Evolutionary conservation across 192 early-diverging fungal genomes (phyloP).

Genomic region (Backusella mclennaniae): DNA sequence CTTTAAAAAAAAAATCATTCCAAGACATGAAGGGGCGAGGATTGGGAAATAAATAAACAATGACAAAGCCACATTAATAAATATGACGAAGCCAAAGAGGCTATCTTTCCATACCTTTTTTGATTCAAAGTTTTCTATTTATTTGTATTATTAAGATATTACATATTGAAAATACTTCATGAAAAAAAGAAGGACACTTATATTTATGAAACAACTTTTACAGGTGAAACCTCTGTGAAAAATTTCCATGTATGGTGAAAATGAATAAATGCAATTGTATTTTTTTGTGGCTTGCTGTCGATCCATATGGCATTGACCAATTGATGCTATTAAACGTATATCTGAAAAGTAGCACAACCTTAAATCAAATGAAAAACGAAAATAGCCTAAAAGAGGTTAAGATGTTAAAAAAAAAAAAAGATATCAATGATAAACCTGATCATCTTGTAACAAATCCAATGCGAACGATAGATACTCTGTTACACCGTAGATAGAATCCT

Average conservation of each 20-base stretch:
- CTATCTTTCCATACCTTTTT: background rate
- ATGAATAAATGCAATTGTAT: background rate
- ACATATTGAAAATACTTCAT: background rate
- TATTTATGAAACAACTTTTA: background rate
- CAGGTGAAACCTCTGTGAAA: background rate
- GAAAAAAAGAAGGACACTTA: background rate
- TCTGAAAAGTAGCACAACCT: background rate
- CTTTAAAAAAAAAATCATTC: background rate
- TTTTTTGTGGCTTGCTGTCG: background rate
- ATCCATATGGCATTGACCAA: background rate
- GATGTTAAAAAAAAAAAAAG: background rate
- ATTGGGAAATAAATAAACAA: background rate
- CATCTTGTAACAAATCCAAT: background rate
- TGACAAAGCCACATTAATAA: background rate
- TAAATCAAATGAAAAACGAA: background rate
- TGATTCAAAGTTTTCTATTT: background rate
- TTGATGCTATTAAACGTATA: background rate
- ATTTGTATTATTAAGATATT: background rate
- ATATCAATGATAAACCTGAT: background rate
- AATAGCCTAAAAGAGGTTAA: background rate
- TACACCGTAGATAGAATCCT: background rate
- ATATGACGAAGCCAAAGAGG: background rate
- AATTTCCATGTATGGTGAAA: background rate
- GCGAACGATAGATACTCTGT: background rate
- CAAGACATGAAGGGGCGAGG: no score